Conservation (phyloP, 495 filamentous ascomycete species). For the Penicillium tannophilum region DNA sequence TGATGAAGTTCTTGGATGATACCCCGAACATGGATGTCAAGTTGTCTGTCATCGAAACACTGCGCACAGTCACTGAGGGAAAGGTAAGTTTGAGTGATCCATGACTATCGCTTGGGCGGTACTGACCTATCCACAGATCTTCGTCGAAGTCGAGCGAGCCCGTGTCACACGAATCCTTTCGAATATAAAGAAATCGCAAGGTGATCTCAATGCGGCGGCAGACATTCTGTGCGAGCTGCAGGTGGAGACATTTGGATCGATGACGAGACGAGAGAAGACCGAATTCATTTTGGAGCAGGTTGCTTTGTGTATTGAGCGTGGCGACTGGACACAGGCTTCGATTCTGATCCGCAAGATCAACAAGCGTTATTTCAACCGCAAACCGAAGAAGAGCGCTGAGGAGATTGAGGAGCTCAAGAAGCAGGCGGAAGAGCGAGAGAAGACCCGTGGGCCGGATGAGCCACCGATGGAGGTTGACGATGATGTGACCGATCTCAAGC, state of each 20-base stretch:
- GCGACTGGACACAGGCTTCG: constrained; percentile 92
- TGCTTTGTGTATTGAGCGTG: constrained; percentile 88
- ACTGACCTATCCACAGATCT: constrained; percentile 62
- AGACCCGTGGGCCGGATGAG: constrained; percentile 68
- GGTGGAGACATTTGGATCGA: constrained; percentile 98
- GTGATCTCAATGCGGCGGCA: constrained; percentile 84
- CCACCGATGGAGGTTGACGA: constrained; percentile 76
- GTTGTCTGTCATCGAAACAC: constrained; percentile 87
- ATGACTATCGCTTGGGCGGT: background rate
- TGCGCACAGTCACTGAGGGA: constrained; percentile 96
- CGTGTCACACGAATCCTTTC: constrained; percentile 93
- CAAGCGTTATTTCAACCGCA: constrained; percentile 84
- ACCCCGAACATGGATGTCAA: constrained; percentile 81
- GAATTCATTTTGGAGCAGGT: constrained; percentile 98
- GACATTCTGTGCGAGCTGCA: constrained; percentile 96
- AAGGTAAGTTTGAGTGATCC: constrained; percentile 58
- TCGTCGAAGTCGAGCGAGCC: constrained; percentile 96
- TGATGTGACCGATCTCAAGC: constrained; percentile 94
- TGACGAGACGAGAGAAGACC: constrained; percentile 95
- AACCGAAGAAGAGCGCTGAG: constrained; percentile 84
- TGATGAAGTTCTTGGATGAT: constrained; percentile 88
- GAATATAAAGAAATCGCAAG: constrained; percentile 94
- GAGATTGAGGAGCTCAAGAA: constrained; percentile 87
- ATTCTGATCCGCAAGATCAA: constrained; percentile 97
- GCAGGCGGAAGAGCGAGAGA: constrained; percentile 77